phyloP scores from a whole-genome alignment of 2,329 filamentous ascomycete species.

The Rhynchosporium graminicola region DNA sequence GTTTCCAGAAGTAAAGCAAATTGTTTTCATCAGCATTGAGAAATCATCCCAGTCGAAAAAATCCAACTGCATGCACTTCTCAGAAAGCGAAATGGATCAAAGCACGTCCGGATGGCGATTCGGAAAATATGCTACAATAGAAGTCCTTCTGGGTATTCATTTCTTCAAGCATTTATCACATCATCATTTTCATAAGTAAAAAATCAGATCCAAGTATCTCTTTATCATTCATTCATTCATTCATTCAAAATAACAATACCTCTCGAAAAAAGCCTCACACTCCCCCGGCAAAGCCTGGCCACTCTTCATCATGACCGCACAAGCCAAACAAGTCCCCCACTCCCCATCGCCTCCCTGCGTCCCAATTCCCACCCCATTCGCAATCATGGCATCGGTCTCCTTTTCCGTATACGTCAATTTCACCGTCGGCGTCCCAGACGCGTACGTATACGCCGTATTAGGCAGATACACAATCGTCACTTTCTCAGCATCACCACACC shows the following conservation, averaged over 20 bases:
- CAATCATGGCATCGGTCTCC: constrained; percentile 44
- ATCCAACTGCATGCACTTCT: too few relatives aligned
- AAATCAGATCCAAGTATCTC: not conserved
- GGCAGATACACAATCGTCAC: constrained; percentile 42
- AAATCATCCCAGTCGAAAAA: too few relatives aligned
- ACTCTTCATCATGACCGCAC: constrained; percentile 44
- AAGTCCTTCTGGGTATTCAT: too few relatives aligned
- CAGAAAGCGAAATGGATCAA: too few relatives aligned
- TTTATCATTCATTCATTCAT: not conserved
- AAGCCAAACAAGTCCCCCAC: constrained; percentile 47
- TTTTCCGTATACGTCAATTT: constrained; percentile 42
- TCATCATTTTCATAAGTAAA: too few relatives aligned
- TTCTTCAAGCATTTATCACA: too few relatives aligned
- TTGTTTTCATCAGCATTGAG: too few relatives aligned
- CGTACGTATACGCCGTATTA: constrained; percentile 44
- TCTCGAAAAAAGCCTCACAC: constrained; percentile 45
- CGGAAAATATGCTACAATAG: too few relatives aligned
- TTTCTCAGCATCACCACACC: constrained; percentile 42
- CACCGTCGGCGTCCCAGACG: constrained; percentile 38
- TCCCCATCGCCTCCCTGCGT: constrained; percentile 39
- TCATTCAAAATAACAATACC: constrained; percentile 43
- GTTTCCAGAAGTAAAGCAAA: too few relatives aligned
- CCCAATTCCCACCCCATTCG: constrained; percentile 44
- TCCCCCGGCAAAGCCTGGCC: constrained; percentile 38
- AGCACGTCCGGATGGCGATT: too few relatives aligned